Evolutionary conservation across 176 grass and related monocot species (phyloP).

Genomic region (Neostapfia colusana): DNA sequence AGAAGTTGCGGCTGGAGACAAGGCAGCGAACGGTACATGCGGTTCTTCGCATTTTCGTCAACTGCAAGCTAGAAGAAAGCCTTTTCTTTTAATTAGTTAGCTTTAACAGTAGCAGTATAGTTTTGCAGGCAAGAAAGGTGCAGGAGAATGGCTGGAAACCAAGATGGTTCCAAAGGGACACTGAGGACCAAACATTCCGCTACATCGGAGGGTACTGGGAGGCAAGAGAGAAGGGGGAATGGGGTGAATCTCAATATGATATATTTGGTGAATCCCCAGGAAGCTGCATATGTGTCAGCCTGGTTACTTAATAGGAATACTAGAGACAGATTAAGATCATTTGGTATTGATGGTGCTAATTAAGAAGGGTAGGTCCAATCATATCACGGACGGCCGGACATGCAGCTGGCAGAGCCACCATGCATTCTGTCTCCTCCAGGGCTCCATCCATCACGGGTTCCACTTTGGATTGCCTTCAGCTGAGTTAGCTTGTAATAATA

Average conservation of each 20-base stretch:
- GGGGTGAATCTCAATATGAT: conserved; percentile 51
- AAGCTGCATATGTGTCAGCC: neutral
- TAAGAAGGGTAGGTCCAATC: too few species aligned
- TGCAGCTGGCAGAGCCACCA: too few species aligned
- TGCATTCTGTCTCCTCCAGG: too few species aligned
- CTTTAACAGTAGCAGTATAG: too few species aligned
- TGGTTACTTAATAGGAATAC: neutral
- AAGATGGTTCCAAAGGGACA: conserved; percentile 61
- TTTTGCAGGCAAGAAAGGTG: conserved; percentile 56
- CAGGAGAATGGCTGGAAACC: conserved; percentile 82
- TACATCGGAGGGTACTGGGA: conserved; percentile 76
- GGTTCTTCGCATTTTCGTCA: neutral
- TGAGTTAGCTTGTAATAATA: too few species aligned
- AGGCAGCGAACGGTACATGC: conserved; percentile 63
- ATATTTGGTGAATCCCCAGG: conserved; percentile 55
- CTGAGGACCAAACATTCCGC: conserved; percentile 40
- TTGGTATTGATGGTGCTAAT: too few species aligned
- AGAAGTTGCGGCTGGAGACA: conserved; percentile 66
- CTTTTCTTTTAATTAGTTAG: too few species aligned
- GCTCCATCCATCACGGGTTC: too few species aligned
- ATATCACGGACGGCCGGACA: too few species aligned
- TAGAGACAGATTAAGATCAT: too few species aligned
- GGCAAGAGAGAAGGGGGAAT: conserved; percentile 53
- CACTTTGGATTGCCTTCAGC: too few species aligned
- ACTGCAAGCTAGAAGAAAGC: too few species aligned